phyloP scores from a whole-genome alignment of 2,329 filamentous ascomycete species.

The Dactylellina leptospora region DNA sequence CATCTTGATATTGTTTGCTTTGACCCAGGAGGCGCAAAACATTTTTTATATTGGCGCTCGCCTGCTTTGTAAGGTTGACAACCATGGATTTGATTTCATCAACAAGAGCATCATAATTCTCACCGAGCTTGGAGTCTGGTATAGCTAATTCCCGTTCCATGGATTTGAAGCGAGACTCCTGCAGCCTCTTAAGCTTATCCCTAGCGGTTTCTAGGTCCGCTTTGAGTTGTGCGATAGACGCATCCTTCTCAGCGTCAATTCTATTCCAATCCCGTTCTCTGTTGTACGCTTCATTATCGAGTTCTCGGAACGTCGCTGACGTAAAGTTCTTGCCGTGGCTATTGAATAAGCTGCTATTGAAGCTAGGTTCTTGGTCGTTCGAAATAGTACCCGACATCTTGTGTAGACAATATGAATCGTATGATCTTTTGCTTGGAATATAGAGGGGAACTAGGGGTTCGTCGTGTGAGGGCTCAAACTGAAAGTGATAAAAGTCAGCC shows the following conservation, averaged over 20 bases:
- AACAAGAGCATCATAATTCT: slow-evolving; percentile 27
- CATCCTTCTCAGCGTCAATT: slow-evolving; percentile 24
- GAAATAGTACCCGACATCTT: slow-evolving; percentile 30
- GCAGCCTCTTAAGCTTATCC: slow-evolving; percentile 31
- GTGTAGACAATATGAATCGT: slow-evolving; percentile 4
- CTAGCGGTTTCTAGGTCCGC: slow-evolving; percentile 30
- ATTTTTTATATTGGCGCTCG: slow-evolving; percentile 13
- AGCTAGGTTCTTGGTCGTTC: slow-evolving; percentile 18
- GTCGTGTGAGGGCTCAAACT: slow-evolving; percentile 17
- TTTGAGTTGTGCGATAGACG: slow-evolving; percentile 18
- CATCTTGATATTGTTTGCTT: slow-evolving; percentile 29
- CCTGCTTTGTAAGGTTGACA: slow-evolving; percentile 27
- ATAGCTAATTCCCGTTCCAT: slow-evolving; percentile 34
- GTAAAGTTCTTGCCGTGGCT: slow-evolving; percentile 22
- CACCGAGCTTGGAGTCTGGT: slow-evolving; percentile 29
- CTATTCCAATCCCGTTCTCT: slow-evolving; percentile 20
- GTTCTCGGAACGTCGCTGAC: slow-evolving; percentile 16
- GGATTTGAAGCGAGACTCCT: slow-evolving; percentile 47
- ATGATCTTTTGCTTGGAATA: slow-evolving; percentile 13
- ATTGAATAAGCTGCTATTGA: slow-evolving; percentile 36
- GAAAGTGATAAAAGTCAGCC: slow-evolving; percentile 18
- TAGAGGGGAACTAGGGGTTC: background rate
- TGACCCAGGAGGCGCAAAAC: slow-evolving; percentile 17
- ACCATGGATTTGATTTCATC: slow-evolving; percentile 32
- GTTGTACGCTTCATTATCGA: slow-evolving; percentile 35